Evolutionary conservation across 1,284 basidiomycete species (phyloP), one percentile per base, ranked within the genome.

Genomic region (Boletus smithii): DNA sequence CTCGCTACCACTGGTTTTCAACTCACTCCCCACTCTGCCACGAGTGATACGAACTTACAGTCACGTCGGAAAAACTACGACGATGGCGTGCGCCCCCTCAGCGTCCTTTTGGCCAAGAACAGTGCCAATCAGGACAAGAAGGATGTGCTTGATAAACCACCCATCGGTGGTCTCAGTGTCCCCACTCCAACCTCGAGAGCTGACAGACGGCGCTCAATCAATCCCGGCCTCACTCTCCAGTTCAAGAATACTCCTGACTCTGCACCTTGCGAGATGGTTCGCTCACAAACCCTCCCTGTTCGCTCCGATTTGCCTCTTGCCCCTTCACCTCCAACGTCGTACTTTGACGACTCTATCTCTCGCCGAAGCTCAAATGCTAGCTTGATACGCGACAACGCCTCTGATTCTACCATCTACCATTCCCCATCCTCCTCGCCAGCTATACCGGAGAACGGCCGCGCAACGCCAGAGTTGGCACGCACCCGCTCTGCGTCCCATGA

Each of bases 31-130:
- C 20, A n/a, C 18, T 50, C 53, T 5, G 41, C 44, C 37, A 46
- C 39, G 23, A 48, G 36, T 7, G 27, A 18, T 5, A 20, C 36
- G 2, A 14, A 27, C 50, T 42, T 49, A 30, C 57, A 67, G 50
- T 70, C 63, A 38, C 73, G 78, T 32, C 70, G 79, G 37, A 79
- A 75, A 56, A 83, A 79, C 55, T 80, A 77, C 50, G 82, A 85
- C 51, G 79, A 80, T 48, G 75, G 79, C 34, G 68, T 77, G 17
- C 74, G 75, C 20, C 76, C 77, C 7, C 65, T 79, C 38, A 73
- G 79, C 53, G 57, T 73, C 23, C 63, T 75, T n/a, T 66, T 76
- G 51, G 58, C 50, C 57, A 69, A 61, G 48, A 58, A 51, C 48
- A 34, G 8, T 33, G 20, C 39, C 14, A 47, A 44, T 46, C 53